Conservation (phyloP, 495 filamentous ascomycete genomes). For the Hypomontagnella monticulosa region DNA sequence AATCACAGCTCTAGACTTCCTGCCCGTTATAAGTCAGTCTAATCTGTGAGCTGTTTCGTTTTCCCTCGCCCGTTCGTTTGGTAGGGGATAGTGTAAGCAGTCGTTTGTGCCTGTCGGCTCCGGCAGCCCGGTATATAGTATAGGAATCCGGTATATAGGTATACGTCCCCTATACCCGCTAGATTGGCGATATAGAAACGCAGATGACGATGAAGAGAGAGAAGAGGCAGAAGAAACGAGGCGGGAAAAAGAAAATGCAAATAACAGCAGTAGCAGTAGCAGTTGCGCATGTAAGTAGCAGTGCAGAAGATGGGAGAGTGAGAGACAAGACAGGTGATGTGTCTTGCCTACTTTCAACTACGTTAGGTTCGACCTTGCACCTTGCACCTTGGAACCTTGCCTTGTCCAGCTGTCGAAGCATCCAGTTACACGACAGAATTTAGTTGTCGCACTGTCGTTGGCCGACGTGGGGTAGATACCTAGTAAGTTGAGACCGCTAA, state of each 20-base stretch:
- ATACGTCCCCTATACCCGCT: conserved; percentile 13
- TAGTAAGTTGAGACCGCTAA: conserved; percentile 31
- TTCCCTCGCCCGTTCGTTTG: conserved; percentile 26
- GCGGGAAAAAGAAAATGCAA: conserved; percentile 6
- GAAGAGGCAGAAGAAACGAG: conserved; percentile 8
- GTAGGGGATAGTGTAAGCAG: neutral
- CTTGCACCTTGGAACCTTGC: conserved; percentile 29
- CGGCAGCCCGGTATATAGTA: conserved; percentile 39
- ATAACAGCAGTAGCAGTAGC: conserved; percentile 16
- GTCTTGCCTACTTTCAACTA: conserved; percentile 29
- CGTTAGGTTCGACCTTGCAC: conserved; percentile 9
- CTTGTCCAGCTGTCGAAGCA: conserved; percentile 42
- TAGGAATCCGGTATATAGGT: conserved; percentile 3
- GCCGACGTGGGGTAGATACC: conserved; percentile 36
- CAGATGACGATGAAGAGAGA: neutral
- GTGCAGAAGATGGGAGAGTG: conserved; percentile 1
- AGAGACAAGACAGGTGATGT: conserved; percentile 36
- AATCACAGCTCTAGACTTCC: conserved; percentile 1
- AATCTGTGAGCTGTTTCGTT: conserved; percentile 14
- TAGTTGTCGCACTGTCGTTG: conserved; percentile 46
- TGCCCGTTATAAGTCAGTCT: neutral
- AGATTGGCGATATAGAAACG: conserved; percentile 1
- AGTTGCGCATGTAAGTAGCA: conserved; percentile 14
- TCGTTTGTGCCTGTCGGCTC: conserved; percentile 34
- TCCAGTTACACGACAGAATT: conserved; percentile 40